Evolutionary conservation across 306 rosid species (phyloP), one percentile per base, ranked within the genome.

Genomic region (Cucurbita moschata): DNA sequence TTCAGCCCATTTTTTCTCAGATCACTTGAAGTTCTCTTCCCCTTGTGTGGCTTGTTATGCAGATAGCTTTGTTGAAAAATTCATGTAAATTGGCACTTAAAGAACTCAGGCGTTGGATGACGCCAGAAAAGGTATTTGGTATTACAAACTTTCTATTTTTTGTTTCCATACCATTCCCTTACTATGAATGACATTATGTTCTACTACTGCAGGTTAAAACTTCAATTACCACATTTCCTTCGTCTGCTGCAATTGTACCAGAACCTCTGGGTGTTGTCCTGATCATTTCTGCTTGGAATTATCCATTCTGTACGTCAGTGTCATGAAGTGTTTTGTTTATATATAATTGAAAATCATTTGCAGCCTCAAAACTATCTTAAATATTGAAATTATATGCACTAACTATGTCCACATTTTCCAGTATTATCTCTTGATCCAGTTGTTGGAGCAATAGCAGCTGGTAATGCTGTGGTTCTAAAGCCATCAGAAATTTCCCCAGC

Each of bases 381-480:
- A 53, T 14, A 58, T 73, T 7, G 21, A 59, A 21, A 23, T 74
- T 42, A 37, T 61, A 18, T 43, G 62, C 70, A 52, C 50, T 66
- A 47, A 77, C 38, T 21, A 46, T 50, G 52, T 78, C 57, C 53
- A 64, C 72, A 58, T 70, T 73, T 78, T 74, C 76, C 85, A 95
- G 99, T 86, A 81, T 66, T 95, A 74, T 95, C 99, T 64, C 91
- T 95, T 19, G 96, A 95, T 76, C 99, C 99, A 60, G 88, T 95
- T 81, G 52, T 95, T 65, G 99, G 99, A 84, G 99, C 99, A 78
- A 89, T 95, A 73, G 97, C 96, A 18, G 96, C 97, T 59, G 99
- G 99, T 67, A 95, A 95, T 80, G 83, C 96, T 42, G 96, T 95
- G 77, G 99, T 95, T 81, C 79, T 95, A 56, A 95, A 95, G 83